phyloP scores from a whole-genome alignment of 208 protist genomes.

The Crithidia expoeki region DNA sequence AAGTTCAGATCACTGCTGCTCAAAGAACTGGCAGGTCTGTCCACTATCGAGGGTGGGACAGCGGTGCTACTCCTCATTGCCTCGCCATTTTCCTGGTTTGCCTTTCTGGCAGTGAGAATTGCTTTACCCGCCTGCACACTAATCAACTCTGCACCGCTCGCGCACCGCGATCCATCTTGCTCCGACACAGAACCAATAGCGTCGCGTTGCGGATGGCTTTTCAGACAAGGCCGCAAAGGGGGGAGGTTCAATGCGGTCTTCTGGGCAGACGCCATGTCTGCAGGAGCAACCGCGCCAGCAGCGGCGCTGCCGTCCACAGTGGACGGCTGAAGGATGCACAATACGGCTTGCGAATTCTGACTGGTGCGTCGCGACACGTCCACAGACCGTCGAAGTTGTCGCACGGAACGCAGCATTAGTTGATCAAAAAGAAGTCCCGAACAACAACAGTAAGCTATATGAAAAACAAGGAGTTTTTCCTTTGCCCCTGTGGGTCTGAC shows the following conservation, averaged over 20 bases:
- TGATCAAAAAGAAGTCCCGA: background rate
- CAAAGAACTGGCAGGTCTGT: background rate
- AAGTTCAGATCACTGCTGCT: background rate
- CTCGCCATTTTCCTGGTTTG: background rate
- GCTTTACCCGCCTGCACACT: background rate
- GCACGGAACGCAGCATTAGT: conserved; percentile 21
- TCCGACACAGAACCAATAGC: background rate
- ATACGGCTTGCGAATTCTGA: background rate
- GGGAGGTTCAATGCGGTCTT: background rate
- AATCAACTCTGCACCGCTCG: background rate
- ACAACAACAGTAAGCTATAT: background rate
- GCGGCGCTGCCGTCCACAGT: background rate
- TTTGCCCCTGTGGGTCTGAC: too few species aligned
- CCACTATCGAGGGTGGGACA: background rate
- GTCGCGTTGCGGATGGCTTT: background rate
- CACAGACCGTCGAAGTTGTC: conserved; percentile 26
- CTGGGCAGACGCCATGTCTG: background rate
- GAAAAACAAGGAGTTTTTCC: background rate
- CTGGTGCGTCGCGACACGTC: conserved; percentile 14
- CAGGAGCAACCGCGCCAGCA: background rate
- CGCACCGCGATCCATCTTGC: too few species aligned
- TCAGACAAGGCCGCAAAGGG: background rate
- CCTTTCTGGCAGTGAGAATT: background rate
- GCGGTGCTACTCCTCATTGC: background rate
- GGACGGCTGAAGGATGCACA: background rate